Evolutionary conservation across 441 rosid species (phyloP).

Genomic region (Pelargonium citronellum): DNA sequence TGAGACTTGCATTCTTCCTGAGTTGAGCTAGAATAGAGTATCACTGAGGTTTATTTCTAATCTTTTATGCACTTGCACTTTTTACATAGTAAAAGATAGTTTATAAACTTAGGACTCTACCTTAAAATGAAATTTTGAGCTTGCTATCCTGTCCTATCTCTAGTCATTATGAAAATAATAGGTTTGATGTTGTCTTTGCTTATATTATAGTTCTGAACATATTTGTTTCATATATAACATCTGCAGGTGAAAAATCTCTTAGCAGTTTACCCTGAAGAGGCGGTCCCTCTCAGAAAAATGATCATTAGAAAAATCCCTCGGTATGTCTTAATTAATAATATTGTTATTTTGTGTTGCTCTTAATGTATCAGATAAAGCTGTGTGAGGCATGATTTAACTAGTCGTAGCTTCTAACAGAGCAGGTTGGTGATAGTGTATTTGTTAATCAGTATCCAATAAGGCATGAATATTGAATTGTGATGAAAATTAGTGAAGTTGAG

Average conservation of each 20-base stretch:
- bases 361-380: neutral
- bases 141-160: neutral
- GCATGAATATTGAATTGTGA: too few relatives aligned
- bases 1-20: neutral
- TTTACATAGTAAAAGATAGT: neutral
- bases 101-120: neutral
- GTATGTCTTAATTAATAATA: slow-evolving; percentile 27
- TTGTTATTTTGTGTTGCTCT: neutral
- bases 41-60: neutral
- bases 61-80: neutral
- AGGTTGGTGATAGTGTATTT: too few relatives aligned
- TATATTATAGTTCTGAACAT: neutral
- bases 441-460: too few relatives aligned
- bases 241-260: slow-evolving; percentile 72
- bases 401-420: too few relatives aligned
- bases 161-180: neutral
- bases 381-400: too few relatives aligned
- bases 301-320: slow-evolving; percentile 84
- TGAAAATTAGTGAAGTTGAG: too few relatives aligned
- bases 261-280: slow-evolving; percentile 79
- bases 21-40: neutral
- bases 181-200: neutral
- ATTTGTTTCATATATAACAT: slow-evolving; percentile 10
- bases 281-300: slow-evolving; percentile 70
- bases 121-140: neutral